These are phyloP conservation scores for Cerrena zonata DNA, from an alignment of 1,284 basidiomycete genomes.

Conservation along the genomic window DNA sequence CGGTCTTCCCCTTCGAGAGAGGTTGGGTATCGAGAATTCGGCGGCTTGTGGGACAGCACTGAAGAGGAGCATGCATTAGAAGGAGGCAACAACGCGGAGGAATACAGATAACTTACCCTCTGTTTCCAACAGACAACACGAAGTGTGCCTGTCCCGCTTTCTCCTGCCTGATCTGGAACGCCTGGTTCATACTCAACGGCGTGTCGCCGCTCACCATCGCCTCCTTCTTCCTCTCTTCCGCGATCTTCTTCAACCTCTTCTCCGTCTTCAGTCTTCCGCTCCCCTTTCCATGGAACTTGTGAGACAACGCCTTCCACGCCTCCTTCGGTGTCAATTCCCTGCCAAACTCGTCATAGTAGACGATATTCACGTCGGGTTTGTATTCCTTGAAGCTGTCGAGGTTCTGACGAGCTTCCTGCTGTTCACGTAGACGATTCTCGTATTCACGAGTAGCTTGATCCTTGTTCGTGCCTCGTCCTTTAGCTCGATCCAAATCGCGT, in stretches of 20 bases:
- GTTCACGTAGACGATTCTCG: slow-evolving; percentile 87
- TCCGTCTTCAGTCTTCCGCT: slow-evolving; percentile 92
- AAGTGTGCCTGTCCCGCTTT: slow-evolving; percentile 92
- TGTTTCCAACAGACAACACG: slow-evolving; percentile 86
- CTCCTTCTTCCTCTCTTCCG: slow-evolving; percentile 85
- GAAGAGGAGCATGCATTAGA: slow-evolving; percentile 4
- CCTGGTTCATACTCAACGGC: slow-evolving; percentile 84
- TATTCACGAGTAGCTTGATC: slow-evolving; percentile 93
- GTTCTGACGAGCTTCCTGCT: slow-evolving; percentile 81
- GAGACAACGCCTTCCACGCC: slow-evolving; percentile 91
- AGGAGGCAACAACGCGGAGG: slow-evolving; percentile 3
- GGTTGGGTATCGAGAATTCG: slow-evolving; percentile 75
- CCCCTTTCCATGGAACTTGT: slow-evolving; percentile 94
- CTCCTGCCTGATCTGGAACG: slow-evolving; percentile 85
- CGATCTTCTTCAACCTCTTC: slow-evolving; percentile 89
- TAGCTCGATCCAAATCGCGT: slow-evolving; percentile 74
- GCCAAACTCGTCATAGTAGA: slow-evolving; percentile 97
- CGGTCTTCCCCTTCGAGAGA: slow-evolving; percentile 67
- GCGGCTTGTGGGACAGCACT: slow-evolving; percentile 77
- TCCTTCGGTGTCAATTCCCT: slow-evolving; percentile 86
- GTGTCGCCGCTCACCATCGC: slow-evolving; percentile 92
- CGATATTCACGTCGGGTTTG: slow-evolving; percentile 94
- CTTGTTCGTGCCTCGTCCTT: slow-evolving; percentile 74
- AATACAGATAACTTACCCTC: slow-evolving; percentile 83
- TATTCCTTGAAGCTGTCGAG: slow-evolving; percentile 87